Conservation (phyloP, 352 stramenopile genomes). For the Phytophthora agathidicida region DNA sequence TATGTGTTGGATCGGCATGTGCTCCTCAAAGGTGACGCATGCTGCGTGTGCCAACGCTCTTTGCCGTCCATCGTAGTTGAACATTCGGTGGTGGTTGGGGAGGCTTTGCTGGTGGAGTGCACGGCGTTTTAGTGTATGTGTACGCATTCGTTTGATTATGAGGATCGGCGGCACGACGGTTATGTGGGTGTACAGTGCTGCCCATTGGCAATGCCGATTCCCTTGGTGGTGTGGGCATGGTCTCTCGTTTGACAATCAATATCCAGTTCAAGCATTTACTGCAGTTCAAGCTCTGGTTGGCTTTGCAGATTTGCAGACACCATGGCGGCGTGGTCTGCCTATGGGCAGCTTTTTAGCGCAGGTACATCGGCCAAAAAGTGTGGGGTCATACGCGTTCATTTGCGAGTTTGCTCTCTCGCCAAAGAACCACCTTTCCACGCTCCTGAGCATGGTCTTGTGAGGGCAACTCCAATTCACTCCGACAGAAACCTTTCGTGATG, state of each 20-base stretch:
- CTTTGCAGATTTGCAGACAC: slow-evolving; percentile 15
- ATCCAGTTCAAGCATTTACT: slow-evolving; percentile 11
- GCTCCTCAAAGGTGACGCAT: slow-evolving; percentile 6
- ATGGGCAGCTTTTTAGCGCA: neutral
- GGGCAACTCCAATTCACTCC: neutral
- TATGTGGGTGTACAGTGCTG: neutral
- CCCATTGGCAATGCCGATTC: too few relatives aligned
- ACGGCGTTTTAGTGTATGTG: neutral
- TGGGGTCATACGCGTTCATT: neutral
- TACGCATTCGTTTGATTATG: slow-evolving; percentile 3
- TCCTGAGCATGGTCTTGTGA: too few relatives aligned
- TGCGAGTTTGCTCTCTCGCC: slow-evolving; percentile 7
- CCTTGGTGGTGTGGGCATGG: neutral
- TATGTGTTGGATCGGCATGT: neutral
- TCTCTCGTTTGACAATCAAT: slow-evolving; percentile 12
- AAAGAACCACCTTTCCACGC: neutral
- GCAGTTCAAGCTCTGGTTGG: slow-evolving; percentile 7
- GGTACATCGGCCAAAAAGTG: neutral
- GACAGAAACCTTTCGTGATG: slow-evolving; percentile 1
- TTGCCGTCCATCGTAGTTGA: slow-evolving; percentile 2
- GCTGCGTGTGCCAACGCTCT: slow-evolving; percentile 4
- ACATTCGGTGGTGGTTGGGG: neutral
- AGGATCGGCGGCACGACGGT: slow-evolving; percentile 9
- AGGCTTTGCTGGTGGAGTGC: slow-evolving; percentile 7
- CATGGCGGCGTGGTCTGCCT: too few relatives aligned